These are phyloP conservation scores for Wallacemonas collosoma DNA, from an alignment of 208 protist genomes.

Conservation along the genomic window DNA sequence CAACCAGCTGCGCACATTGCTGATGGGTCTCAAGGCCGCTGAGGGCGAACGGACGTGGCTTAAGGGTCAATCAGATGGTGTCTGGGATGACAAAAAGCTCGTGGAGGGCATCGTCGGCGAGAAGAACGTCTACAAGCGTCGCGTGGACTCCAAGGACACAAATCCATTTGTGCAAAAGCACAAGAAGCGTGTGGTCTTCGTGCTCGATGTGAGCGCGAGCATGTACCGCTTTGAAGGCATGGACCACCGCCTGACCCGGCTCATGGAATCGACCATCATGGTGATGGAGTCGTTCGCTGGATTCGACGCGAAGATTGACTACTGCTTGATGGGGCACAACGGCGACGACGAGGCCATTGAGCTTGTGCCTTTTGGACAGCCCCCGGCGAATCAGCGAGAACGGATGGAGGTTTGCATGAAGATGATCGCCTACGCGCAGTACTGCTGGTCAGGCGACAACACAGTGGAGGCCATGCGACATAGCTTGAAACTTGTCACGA, in stretches of 20 bases:
- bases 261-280: slow-evolving; percentile 90
- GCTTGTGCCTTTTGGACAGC: slow-evolving; percentile 71
- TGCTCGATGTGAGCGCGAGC: slow-evolving; percentile 90
- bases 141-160: slow-evolving; percentile 76
- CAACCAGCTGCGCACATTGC: slow-evolving; percentile 63
- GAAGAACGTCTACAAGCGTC: slow-evolving; percentile 89
- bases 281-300: slow-evolving; percentile 92
- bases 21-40: slow-evolving; percentile 78
- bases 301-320: slow-evolving; percentile 88
- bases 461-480: slow-evolving; percentile 86
- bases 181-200: slow-evolving; percentile 91
- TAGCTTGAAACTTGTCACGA: slow-evolving; percentile 71
- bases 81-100: slow-evolving; percentile 92
- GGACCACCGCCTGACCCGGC: slow-evolving; percentile 86
- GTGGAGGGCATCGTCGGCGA: slow-evolving; percentile 93
- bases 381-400: slow-evolving; percentile 73
- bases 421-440: slow-evolving; percentile 94
- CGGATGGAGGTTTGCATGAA: slow-evolving; percentile 81
- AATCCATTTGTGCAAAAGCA: slow-evolving; percentile 59
- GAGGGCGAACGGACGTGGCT: slow-evolving; percentile 89
- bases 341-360: slow-evolving; percentile 83
- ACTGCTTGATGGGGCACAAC: slow-evolving; percentile 90
- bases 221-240: slow-evolving; percentile 95
- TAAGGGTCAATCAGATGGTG: slow-evolving; percentile 86
- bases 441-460: slow-evolving; percentile 93